phyloP scores from a whole-genome alignment of 2,329 filamentous ascomycete genomes.

The Aspergillus fumigatiaffinis region DNA sequence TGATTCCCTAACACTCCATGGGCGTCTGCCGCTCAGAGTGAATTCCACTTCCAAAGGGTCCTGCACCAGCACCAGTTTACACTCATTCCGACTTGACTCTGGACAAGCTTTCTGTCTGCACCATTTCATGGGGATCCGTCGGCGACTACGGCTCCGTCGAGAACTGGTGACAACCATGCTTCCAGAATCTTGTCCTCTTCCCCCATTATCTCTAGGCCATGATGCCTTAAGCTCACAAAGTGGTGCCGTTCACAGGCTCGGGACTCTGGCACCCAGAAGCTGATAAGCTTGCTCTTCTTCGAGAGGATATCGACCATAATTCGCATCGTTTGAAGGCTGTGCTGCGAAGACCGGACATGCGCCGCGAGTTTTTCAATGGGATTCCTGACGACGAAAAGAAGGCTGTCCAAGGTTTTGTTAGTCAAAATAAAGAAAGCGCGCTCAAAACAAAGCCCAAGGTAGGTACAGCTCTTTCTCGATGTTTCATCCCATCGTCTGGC shows the following conservation, averaged over 20 bases:
- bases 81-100: background rate
- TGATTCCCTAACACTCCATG: constrained; percentile 15
- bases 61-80: background rate
- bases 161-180: background rate
- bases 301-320: constrained; percentile 70
- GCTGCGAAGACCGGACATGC: constrained; percentile 59
- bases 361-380: constrained; percentile 61
- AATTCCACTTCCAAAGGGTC: background rate
- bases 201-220: background rate
- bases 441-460: constrained; percentile 86
- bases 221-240: constrained; percentile 5
- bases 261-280: constrained; percentile 78
- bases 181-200: background rate
- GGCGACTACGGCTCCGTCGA: background rate
- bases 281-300: constrained; percentile 60
- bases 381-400: constrained; percentile 54
- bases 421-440: constrained; percentile 66
- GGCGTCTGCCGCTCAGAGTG: background rate
- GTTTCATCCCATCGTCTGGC: background rate
- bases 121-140: background rate
- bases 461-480: constrained; percentile 26
- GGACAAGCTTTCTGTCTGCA: background rate
- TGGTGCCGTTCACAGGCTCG: constrained; percentile 52
- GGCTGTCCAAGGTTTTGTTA: constrained; percentile 66
- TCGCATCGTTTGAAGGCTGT: constrained; percentile 66